A percentile compares a stretch with the other conserved stretches of the same genome.
Evolutionary conservation across 2,329 filamentous ascomycete genomes (phyloP).

Genomic region (Lachnellula hyalina): DNA sequence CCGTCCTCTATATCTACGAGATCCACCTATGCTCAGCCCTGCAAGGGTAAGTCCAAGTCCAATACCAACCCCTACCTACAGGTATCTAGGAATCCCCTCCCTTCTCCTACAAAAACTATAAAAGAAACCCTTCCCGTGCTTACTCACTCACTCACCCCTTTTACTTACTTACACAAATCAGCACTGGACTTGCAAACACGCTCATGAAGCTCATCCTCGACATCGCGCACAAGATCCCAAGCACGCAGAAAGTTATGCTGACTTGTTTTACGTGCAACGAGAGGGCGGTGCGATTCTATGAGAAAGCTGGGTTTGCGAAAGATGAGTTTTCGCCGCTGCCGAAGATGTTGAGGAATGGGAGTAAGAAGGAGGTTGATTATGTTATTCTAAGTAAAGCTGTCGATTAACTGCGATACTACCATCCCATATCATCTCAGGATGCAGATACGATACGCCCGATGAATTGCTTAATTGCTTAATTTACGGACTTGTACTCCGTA

Average conservation of each 20-base stretch:
- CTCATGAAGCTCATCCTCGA: conserved; percentile 53
- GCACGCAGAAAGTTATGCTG: conserved; percentile 64
- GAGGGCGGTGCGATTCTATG: conserved; percentile 55
- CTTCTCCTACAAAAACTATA: no score
- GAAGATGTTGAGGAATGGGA: conserved; percentile 49
- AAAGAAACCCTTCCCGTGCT: neutral
- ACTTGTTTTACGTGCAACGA: conserved; percentile 64
- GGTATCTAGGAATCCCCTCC: neutral
- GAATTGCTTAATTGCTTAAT: no score
- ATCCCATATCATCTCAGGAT: no score
- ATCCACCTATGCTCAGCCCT: conserved; percentile 59
- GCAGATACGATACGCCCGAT: neutral
- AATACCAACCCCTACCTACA: neutral
- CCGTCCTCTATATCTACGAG: conserved; percentile 75
- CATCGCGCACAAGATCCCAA: conserved; percentile 48
- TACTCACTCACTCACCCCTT: neutral
- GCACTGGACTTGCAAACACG: conserved; percentile 56
- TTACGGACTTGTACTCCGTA: no score
- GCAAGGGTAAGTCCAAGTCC: conserved; percentile 41
- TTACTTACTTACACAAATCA: conserved; percentile 25
- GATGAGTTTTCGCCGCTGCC: conserved; percentile 52
- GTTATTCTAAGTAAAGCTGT: conserved; percentile 50
- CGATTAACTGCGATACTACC: neutral
- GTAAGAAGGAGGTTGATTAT: conserved; percentile 51
- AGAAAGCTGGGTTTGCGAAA: conserved; percentile 49